phyloP scores from a whole-genome alignment of 352 stramenopile species.

The Phytophthora pluvialis region DNA sequence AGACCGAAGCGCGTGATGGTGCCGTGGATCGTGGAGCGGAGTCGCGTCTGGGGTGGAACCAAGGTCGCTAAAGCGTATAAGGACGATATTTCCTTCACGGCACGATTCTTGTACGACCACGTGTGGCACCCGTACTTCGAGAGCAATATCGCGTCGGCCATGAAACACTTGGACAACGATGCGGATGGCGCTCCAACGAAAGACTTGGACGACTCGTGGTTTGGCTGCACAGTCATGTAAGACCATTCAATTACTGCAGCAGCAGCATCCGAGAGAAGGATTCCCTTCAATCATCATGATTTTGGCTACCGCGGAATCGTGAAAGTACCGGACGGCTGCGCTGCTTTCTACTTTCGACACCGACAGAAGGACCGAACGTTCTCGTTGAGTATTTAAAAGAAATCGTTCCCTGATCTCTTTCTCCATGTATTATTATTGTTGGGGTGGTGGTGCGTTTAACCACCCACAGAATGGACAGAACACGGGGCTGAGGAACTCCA shows the following conservation, averaged over 20 bases:
- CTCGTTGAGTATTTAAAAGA: conserved; percentile 47
- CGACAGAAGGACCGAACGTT: conserved; percentile 32
- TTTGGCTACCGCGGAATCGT: neutral
- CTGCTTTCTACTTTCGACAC: conserved; percentile 20
- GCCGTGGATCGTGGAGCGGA: conserved; percentile 84
- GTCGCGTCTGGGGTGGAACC: conserved; percentile 68
- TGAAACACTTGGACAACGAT: conserved; percentile 71
- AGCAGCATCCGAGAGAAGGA: conserved; percentile 15
- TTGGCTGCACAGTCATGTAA: conserved; percentile 74
- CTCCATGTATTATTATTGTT: neutral
- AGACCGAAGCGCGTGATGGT: conserved; percentile 76
- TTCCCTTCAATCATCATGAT: conserved; percentile 1
- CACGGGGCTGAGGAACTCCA: conserved; percentile 47
- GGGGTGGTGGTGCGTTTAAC: neutral
- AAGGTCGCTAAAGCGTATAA: conserved; percentile 68
- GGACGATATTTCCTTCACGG: conserved; percentile 77
- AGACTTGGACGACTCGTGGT: conserved; percentile 57
- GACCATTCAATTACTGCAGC: neutral
- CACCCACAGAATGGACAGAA: conserved; percentile 61
- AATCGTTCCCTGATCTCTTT: conserved; percentile 12
- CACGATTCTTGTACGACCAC: conserved; percentile 80
- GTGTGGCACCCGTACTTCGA: conserved; percentile 81
- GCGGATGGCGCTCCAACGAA: conserved; percentile 38
- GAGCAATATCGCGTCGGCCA: conserved; percentile 67
- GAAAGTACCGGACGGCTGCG: conserved; percentile 8